Percentiles rank a stretch among this genome's conserved stretches.
Conservation (phyloP, 139 green algal genomes). For the Penium margaritaceum region DNA sequence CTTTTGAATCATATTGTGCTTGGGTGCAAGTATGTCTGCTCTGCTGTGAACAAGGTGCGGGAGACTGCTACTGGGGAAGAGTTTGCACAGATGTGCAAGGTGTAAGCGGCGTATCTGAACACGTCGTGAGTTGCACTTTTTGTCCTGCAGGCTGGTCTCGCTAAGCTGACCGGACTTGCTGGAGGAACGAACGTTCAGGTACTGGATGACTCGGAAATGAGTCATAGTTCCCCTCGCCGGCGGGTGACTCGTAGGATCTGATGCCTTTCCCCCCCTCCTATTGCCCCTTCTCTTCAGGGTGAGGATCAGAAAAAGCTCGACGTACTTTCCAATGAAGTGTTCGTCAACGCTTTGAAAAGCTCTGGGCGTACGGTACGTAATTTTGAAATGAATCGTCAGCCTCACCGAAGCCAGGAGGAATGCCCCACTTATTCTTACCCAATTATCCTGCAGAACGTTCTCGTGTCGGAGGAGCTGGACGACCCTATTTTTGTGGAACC, state of each 20-base stretch:
- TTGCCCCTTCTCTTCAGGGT: too few species aligned
- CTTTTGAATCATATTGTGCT: conserved; percentile 28
- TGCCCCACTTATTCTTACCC: too few species aligned
- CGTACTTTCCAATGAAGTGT: conserved; percentile 94
- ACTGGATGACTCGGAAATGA: too few species aligned
- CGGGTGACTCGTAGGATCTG: too few species aligned
- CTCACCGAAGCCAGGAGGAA: too few species aligned
- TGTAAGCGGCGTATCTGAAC: too few species aligned
- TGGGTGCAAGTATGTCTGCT: conserved; percentile 34
- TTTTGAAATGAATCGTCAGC: too few species aligned
- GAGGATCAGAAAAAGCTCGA: conserved; percentile 99
- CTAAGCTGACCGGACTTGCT: conserved; percentile 28
- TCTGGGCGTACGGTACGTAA: conserved; percentile 66
- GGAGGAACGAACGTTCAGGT: conserved; percentile 29
- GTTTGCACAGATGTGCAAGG: too few species aligned
- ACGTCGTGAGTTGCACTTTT: too few species aligned
- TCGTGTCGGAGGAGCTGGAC: conserved; percentile 94
- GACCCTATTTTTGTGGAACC: conserved; percentile 80
- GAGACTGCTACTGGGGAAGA: too few species aligned
- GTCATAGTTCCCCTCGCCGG: too few species aligned
- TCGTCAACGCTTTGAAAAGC: conserved; percentile 74
- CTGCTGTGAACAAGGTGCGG: conserved; percentile 34
- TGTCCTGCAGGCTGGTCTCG: conserved; percentile 35
- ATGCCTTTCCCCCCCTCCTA: too few species aligned
- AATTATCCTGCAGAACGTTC: conserved; percentile 69